Evolutionary conservation across 2,329 filamentous ascomycete genomes (phyloP), one percentile per base, ranked within the genome.

Genomic region (Cladophialophora chaetospira): DNA sequence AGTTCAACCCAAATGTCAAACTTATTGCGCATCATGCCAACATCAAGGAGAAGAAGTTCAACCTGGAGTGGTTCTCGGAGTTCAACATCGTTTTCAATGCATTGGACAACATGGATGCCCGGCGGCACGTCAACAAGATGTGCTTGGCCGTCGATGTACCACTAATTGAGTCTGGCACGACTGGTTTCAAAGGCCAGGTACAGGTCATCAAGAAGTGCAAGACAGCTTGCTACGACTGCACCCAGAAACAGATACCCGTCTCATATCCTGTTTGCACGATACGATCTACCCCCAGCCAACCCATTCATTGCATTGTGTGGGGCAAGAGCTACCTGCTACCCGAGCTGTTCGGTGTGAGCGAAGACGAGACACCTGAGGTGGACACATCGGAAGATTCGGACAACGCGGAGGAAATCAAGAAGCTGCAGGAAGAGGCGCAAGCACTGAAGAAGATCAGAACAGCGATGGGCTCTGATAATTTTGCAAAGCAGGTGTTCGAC

Each of bases 291-390:
- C 94, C 94, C 0, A 96, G 89, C 63, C 93, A 97, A 68, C 90
- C 93, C 0, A 97, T 99, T 40, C 94, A 99, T 74, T 97, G 94
- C 76, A 99, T 99, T 60, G 93, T 99, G 2, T 99, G 94, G 94
- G 93, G 84, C 17, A 99, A 97, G 76, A 96, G 91, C 71, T 99
- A 97, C 71, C 81, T 99, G 6, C 83, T 99, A 59, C 94, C 91
- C 80, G 94, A 99, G 72, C 86, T 99, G 5, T 99, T 97, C 66
- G 94, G 94, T 15, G 84, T 85, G 2, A 95, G 91, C 66, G 93
- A 97, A 72, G 91, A 97, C 59, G 88, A 93, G 62, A 82, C 88
- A 1, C 82, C 86, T 1, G 84, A 87, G 35, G 83, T 97, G 60
- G 92, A 97, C 68, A 84, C 89, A 64, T 87, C 88, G 1, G 83